Conservation (phyloP, 345 rosid genomes). For the Kandelia obovata region DNA sequence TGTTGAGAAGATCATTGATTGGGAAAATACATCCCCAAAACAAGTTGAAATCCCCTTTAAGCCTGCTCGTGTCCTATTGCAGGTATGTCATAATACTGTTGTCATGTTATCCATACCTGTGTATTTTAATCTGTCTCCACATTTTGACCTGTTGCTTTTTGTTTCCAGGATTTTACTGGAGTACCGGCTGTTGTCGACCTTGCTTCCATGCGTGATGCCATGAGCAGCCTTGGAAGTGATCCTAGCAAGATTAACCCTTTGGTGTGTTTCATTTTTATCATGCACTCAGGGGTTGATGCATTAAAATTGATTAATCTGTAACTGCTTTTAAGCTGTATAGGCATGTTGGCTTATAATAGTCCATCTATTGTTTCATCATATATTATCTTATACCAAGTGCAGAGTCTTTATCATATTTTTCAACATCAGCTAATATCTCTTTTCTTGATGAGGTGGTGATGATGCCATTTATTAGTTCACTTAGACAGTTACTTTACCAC, state of each 20-base stretch:
- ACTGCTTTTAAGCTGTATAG: neutral
- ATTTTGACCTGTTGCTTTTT: neutral
- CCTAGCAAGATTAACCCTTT: constrained; percentile 85
- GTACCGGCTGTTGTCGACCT: constrained; percentile 99
- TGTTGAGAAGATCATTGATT: constrained; percentile 92
- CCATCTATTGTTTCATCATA: too few relatives aligned
- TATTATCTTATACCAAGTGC: too few relatives aligned
- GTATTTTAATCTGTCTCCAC: constrained; percentile 6
- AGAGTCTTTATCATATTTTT: too few relatives aligned
- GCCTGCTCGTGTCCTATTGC: constrained; percentile 95
- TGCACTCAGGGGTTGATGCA: neutral
- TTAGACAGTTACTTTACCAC: too few relatives aligned
- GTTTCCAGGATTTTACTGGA: constrained; percentile 90
- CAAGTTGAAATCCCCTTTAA: constrained; percentile 98
- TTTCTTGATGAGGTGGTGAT: too few relatives aligned
- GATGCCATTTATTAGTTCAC: too few relatives aligned
- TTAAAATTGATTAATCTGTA: neutral
- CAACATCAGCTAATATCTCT: too few relatives aligned
- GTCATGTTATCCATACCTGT: neutral
- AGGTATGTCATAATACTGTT: constrained; percentile 39
- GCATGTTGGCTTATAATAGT: too few relatives aligned
- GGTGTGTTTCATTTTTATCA: constrained; percentile 30
- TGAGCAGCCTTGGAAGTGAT: constrained; percentile 85
- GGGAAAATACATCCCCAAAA: constrained; percentile 84
- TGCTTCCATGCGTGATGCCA: constrained; percentile 99